These are phyloP conservation scores for Angophora floribunda DNA, from an alignment of 345 rosid genomes.

Conservation along the genomic window DNA sequence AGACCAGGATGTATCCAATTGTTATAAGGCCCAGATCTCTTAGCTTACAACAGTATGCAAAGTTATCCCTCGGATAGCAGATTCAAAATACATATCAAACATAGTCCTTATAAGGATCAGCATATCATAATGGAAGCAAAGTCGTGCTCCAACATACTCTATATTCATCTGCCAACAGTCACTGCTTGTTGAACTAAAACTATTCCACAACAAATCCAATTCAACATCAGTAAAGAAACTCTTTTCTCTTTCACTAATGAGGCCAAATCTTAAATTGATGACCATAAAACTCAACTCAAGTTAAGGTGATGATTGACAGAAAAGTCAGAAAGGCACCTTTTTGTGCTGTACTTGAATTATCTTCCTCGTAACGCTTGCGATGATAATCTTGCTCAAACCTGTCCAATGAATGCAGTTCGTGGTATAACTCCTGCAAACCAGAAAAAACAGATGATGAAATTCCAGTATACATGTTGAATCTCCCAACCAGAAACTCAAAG, in stretches of 20 bases:
- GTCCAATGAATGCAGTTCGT: constrained; percentile 73
- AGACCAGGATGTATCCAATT: background rate
- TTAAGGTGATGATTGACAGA: background rate
- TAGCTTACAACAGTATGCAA: background rate
- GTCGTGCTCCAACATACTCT: background rate
- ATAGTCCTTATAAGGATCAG: background rate
- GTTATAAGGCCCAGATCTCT: background rate
- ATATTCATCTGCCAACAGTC: background rate
- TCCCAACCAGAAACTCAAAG: background rate
- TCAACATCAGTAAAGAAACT: background rate
- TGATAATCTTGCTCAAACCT: constrained; percentile 71
- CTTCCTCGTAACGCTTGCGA: constrained; percentile 69
- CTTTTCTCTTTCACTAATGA: background rate
- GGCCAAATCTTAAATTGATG: background rate
- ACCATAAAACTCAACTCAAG: background rate
- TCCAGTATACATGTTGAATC: background rate
- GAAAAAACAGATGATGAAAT: background rate
- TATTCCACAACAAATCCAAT: background rate
- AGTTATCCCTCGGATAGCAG: background rate
- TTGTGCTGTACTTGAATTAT: constrained; percentile 30
- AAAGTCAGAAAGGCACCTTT: constrained; percentile 26
- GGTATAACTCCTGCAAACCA: constrained; percentile 56
- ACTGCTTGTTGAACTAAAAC: background rate
- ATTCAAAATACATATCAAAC: background rate
- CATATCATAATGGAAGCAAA: background rate